Evolutionary conservation across 164 flowering plant species (phyloP), one percentile per base, ranked within the genome.

Genomic region (Malania oleifera): DNA sequence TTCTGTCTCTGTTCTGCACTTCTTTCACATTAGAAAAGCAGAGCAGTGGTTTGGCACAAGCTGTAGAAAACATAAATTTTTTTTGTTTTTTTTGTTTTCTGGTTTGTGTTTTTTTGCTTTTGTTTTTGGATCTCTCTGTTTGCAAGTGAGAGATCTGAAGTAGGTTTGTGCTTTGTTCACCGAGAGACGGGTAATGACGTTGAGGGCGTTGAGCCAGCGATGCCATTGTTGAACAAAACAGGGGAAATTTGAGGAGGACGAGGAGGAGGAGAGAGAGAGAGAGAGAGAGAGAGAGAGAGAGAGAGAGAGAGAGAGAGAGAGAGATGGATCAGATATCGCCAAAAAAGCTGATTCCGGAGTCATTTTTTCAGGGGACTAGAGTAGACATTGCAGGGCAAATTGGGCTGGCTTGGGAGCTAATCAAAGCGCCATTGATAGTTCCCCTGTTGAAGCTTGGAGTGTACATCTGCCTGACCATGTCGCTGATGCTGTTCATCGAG

Each of bases 401-500:
- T 11, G 75, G 82, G 14, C 18, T 81, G 57, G 56, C 81, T 12
- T 91, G 92, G 92, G 80, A 80, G 56, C 74, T 78, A 25, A 71
- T 85, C 47, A 87, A 75, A 67, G 79, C 77, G 25, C 89, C 91
- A 54, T 52, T 90, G 63, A 81, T 93, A 18, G 86, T 93, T 1
- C 98, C 98, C 1, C 9, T 90, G 56, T 50, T 93, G 38, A 68
- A 27, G 12, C 8, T 86, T 0, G 73, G 67, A 3, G 80, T 90
- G 0, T 66, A 71, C 43, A 14, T 86, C 7, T 83, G 86, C 63
- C 60, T 93, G 54, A 56, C 72, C 11, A 86, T 93, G 96, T 79
- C 92, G 2, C 57, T 90, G 15, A 90, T 93, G 98, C 82, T 93
- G 14, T 87, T 93, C 77, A 47, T 79, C 10, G 98, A 93, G 68